Base-by-base conservation (phyloP, 306 rosid species). In the Luffa acutangula region DNA sequence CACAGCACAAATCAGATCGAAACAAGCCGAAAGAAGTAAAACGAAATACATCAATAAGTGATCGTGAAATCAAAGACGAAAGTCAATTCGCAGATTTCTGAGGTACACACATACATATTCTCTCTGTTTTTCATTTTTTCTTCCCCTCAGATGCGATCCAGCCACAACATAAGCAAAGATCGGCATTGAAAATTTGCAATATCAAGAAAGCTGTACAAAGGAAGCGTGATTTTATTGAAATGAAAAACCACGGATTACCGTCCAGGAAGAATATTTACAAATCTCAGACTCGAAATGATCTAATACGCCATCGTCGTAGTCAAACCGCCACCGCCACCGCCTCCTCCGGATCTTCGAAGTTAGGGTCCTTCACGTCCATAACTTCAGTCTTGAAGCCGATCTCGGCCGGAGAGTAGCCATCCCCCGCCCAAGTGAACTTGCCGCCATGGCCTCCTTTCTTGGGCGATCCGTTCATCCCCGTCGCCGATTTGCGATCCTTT, bases 371-470 rank as follows among this genome's bases (percentile, higher is more conserved):
- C 0, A 81, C 87, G 63, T 92, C 97, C 70, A 89, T 1, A 39
- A 76, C 89, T 34, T 41, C 89, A 33, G 80, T 78, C 51, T 77
- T 75, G 58, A 79, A 18, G 1, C 85, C 91, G 85, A 86, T 87
- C 88, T 90, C 96, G 1, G 62, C 80, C 52, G 48, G 82, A 1
- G 88, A 82, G 85, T 87, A 85, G 46, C 87, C 85, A 51, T 78
- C 89, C 10, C 96, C 97, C 60, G 79, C 85, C 98, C 98, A 92
- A 3, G 97, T 92, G 92, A 89, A 94, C 85, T 91, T 94, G 6
- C 98, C 98, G 5, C 98, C 97, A 42, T 88, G 92, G 6, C 97
- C 98, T 58, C 98, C 92, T 65, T 94, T 94, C 92, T 94, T 94
- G 34, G 98, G 97, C 64, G 93, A 94, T 85, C 97, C 97, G 82